Evolutionary conservation across 805 yeast species (phyloP).

Genomic region (Metschnikowia gelsemii): DNA sequence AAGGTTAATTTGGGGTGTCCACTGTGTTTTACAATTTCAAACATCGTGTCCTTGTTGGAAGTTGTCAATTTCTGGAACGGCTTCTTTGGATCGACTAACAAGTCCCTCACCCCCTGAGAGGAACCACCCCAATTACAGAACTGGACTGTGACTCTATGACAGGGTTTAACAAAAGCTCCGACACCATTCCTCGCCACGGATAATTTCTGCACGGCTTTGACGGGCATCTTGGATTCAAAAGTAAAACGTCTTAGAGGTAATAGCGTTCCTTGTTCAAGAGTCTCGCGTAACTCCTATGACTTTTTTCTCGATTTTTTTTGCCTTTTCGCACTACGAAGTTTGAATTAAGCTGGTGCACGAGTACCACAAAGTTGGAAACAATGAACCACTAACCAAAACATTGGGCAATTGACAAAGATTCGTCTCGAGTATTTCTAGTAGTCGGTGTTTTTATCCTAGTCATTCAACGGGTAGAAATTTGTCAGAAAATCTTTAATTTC

Average conservation of each 20-base stretch:
- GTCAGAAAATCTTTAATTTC: too few species aligned
- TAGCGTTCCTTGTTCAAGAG: too few species aligned
- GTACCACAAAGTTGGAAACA: too few species aligned
- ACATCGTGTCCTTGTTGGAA: constrained; percentile 63
- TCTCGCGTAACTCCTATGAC: too few species aligned
- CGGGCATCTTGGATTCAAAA: constrained; percentile 41
- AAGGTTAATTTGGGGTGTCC: constrained; percentile 78
- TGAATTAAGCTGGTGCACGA: too few species aligned
- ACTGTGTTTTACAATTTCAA: constrained; percentile 62
- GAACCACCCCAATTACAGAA: constrained; percentile 97
- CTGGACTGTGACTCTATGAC: constrained; percentile 70
- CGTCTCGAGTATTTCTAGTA: too few species aligned
- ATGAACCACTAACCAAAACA: too few species aligned
- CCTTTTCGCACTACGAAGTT: too few species aligned
- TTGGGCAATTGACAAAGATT: too few species aligned
- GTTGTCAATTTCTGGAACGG: constrained; percentile 60
- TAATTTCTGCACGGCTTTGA: constrained; percentile 56
- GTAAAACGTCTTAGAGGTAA: too few species aligned
- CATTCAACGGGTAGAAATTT: too few species aligned
- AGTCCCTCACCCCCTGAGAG: constrained; percentile 70
- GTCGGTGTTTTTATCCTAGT: too few species aligned
- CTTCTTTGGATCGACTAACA: constrained; percentile 30
- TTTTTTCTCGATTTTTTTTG: constrained; percentile 1
- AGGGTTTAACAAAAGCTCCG: constrained; percentile 71
- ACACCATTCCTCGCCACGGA: constrained; percentile 73